phyloP scores from a whole-genome alignment of 202 grass and related monocot genomes.

The Bolboschoenoplectus hybrid region DNA sequence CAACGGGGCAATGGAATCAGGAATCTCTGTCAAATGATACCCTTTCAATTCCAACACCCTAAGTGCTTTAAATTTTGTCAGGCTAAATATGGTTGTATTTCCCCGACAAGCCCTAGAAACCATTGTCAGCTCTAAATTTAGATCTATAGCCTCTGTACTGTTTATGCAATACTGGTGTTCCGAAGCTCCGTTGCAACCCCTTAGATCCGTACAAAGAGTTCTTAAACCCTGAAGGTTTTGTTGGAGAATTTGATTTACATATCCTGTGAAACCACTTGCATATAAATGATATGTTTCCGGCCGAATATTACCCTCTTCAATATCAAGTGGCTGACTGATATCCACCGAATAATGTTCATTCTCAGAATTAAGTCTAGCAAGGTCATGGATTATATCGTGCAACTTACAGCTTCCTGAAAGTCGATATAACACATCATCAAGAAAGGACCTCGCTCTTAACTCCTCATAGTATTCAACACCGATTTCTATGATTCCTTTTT shows the following conservation, averaged over 20 bases:
- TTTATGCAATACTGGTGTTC: background rate
- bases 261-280: background rate
- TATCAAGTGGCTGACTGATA: background rate
- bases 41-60: background rate
- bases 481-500: slow-evolving; percentile 29
- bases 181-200: background rate
- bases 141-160: background rate
- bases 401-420: slow-evolving; percentile 24
- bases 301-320: background rate
- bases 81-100: background rate
- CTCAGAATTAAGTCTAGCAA: slow-evolving; percentile 28
- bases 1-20: no score
- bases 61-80: slow-evolving; percentile 14
- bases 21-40: no score
- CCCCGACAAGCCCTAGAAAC: background rate
- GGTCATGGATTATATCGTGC: slow-evolving; percentile 43
- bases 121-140: background rate
- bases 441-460: slow-evolving; percentile 42
- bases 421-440: slow-evolving; percentile 23
- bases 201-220: slow-evolving; percentile 2
- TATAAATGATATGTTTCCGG: slow-evolving; percentile 22
- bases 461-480: slow-evolving; percentile 48
- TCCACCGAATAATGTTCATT: slow-evolving; percentile 31
- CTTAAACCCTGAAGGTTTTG: background rate
- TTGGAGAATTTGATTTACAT: slow-evolving; percentile 31